Conservation (phyloP, 345 rosid species). For the Salix caprea region DNA sequence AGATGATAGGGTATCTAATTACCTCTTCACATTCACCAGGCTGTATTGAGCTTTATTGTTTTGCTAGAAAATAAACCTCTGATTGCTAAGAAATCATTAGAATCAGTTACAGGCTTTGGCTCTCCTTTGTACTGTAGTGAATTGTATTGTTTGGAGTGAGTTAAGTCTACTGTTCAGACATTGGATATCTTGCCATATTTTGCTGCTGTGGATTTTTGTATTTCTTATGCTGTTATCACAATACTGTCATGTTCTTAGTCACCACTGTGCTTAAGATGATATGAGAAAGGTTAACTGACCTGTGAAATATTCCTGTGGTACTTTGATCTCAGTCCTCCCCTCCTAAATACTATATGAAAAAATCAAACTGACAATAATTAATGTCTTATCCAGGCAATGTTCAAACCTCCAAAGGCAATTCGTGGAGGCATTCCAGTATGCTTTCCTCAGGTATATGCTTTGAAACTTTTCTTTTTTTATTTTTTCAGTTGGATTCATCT, state of each 20-base stretch:
- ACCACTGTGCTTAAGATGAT: neutral
- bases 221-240: neutral
- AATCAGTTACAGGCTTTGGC: neutral
- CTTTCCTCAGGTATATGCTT: conserved; percentile 76
- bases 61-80: neutral
- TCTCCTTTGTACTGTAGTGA: neutral
- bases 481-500: conserved; percentile 18
- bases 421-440: conserved; percentile 97
- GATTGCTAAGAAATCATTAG: neutral
- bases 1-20: neutral
- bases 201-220: neutral
- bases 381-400: conserved; percentile 52
- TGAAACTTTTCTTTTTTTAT: conserved; percentile 8
- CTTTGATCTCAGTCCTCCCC: neutral
- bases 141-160: neutral
- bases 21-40: neutral
- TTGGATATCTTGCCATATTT: neutral
- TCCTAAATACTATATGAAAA: neutral
- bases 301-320: neutral
- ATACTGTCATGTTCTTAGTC: neutral
- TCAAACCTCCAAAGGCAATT: conserved; percentile 79
- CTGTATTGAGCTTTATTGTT: neutral
- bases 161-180: neutral
- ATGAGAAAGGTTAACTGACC: neutral
- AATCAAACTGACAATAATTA: neutral